Evolutionary conservation across 2,329 filamentous ascomycete genomes (phyloP), one percentile per base, ranked within the genome.

Genomic region (Xylariomycetidae sp.): DNA sequence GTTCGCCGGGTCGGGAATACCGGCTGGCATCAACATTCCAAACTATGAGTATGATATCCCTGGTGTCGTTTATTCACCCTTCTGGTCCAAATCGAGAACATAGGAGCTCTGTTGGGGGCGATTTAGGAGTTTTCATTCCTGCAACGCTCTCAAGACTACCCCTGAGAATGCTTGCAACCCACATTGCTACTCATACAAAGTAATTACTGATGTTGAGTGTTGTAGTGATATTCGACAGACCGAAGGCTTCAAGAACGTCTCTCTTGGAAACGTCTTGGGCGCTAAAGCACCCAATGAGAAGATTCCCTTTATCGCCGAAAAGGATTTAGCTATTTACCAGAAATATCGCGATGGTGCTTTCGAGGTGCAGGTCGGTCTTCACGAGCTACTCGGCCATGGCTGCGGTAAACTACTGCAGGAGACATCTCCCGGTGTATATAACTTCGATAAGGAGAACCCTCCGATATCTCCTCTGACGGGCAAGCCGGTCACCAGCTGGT

Each of bases 321-420:
- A 76, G 27, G 90, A 97, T 51, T 70, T 92, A 15, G 76, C 78
- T 3, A 57, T 94, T 4, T 97, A 84, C 61, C 76, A 84, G 49
- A 84, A 85, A 54, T 88, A 87, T 61, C 85, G 88, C 9, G 89
- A 96, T 51, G 74, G 77, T 6, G 82, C 90, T 1, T 97, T 97
- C 50, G 90, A 97, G 61, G 88, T 96, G 3, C 89, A 97, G 63
- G 90, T 98, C 30, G 90, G 89, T 16, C 81, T 97, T 14, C 90
- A 97, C 61, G 89, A 96, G 58, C 77, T 96, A 32, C 79, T 66
- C 53, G 72, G 89, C 13, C 90, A 96, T 50, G 90, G 90, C 18
- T 95, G 89, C 38, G 90, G 90, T 29, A 97, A 96, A 63, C 73
- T 97, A 9, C 74, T 97, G 1, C 88, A 95, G 61, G 90, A 97